Conservation (phyloP, 495 filamentous ascomycete genomes). For the Aspergillus hancockii region DNA sequence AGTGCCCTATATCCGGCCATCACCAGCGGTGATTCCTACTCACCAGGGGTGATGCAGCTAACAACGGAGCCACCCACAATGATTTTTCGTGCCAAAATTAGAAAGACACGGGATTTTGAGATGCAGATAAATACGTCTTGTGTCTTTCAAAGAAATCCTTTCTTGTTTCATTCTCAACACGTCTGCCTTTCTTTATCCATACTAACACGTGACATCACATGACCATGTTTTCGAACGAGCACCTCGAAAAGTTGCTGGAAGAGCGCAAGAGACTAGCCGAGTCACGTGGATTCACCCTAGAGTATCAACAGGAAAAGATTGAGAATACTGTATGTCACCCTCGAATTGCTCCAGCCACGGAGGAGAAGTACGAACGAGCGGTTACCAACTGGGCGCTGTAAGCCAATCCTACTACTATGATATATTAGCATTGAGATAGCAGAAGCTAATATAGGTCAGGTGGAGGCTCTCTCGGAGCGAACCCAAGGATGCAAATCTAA, state of each 20-base stretch:
- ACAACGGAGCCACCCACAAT: too few relatives aligned
- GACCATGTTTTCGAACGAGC: slow-evolving; percentile 3
- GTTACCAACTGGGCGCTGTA: slow-evolving; percentile 11
- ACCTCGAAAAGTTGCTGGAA: slow-evolving; percentile 5
- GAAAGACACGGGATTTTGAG: too few relatives aligned
- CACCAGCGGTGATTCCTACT: not conserved
- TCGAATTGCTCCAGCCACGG: slow-evolving; percentile 22
- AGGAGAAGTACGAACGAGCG: slow-evolving; percentile 20
- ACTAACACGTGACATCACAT: too few relatives aligned
- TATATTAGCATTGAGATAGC: not conserved
- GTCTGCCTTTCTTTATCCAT: too few relatives aligned
- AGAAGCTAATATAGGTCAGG: slow-evolving; percentile 1
- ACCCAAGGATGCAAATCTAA: slow-evolving; percentile 5
- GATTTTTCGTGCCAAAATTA: too few relatives aligned
- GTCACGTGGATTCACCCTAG: slow-evolving; percentile 24
- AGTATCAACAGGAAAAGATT: slow-evolving; percentile 21
- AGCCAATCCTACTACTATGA: not conserved
- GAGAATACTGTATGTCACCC: slow-evolving; percentile 18
- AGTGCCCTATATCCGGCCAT: not conserved
- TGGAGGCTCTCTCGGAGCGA: slow-evolving; percentile 17
- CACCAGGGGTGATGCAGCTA: not conserved
- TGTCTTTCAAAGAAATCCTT: too few relatives aligned
- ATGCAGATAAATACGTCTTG: slow-evolving; percentile 4
- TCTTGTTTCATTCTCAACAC: slow-evolving; percentile 1
- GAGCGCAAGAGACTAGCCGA: slow-evolving; percentile 17